A percentile compares a stretch with the other conserved stretches of the same genome.
Evolutionary conservation across 257 asterid species (phyloP).

Genomic region (Scutellaria minor): DNA sequence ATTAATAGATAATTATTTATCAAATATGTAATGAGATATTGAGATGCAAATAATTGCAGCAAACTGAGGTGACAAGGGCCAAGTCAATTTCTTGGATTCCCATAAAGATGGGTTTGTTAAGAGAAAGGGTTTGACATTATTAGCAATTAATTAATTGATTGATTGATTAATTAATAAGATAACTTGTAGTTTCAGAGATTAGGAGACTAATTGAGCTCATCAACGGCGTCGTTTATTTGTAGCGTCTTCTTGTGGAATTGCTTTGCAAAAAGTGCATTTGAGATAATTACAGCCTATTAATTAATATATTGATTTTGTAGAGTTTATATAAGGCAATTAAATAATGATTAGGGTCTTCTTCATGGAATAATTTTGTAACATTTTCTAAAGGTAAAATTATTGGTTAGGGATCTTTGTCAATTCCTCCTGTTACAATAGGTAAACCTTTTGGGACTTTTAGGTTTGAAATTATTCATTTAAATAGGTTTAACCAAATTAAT

Average conservation of each 20-base stretch:
- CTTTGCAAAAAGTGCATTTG: conserved; percentile 44
- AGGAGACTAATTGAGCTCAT: conserved; percentile 48
- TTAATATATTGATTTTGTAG: conserved; percentile 23
- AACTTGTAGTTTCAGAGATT: conserved; percentile 32
- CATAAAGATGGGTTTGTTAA: conserved; percentile 54
- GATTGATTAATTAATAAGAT: conserved; percentile 14
- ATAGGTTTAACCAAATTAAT: neutral
- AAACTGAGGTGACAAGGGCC: conserved; percentile 38
- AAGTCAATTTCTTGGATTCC: conserved; percentile 61
- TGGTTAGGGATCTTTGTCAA: conserved; percentile 50
- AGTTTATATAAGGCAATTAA: conserved; percentile 19
- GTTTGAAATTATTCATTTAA: neutral
- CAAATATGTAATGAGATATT: no score
- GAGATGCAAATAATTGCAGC: conserved; percentile 34
- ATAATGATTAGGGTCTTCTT: conserved; percentile 43
- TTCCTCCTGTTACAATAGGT: conserved; percentile 25
- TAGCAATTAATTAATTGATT: conserved; percentile 5
- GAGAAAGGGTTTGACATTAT: conserved; percentile 54
- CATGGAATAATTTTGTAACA: conserved; percentile 31
- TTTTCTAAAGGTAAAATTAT: conserved; percentile 19
- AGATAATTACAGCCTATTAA: conserved; percentile 44
- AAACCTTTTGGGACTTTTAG: conserved; percentile 34
- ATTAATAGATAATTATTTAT: no score
- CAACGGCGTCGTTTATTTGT: conserved; percentile 50
- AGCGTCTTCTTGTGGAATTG: conserved; percentile 36